These are phyloP conservation scores for Venturia oleaginea DNA, from an alignment of 2,329 filamentous ascomycete genomes.

Conservation along the genomic window DNA sequence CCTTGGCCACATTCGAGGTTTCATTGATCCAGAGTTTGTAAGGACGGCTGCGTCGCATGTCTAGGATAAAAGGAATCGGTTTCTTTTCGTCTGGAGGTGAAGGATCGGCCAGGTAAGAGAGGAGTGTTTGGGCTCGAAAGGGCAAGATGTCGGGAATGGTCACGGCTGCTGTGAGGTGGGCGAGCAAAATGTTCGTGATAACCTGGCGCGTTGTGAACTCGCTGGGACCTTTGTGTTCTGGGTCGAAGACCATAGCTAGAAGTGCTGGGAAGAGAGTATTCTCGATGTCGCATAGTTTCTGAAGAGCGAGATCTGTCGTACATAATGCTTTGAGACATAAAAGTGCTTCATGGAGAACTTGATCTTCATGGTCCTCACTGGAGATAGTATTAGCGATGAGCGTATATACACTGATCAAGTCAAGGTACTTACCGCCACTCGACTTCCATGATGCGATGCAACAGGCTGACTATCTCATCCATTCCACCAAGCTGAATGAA, in stretches of 20 bases:
- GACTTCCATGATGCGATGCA: conserved; percentile 87
- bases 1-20: conserved; percentile 84
- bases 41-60: conserved; percentile 78
- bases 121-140: conserved; percentile 60
- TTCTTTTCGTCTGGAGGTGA: conserved; percentile 64
- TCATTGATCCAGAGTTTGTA: conserved; percentile 95
- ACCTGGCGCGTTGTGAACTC: conserved; percentile 92
- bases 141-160: conserved; percentile 45
- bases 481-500: conserved; percentile 88
- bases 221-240: conserved; percentile 95
- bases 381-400: conserved; percentile 21
- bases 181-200: conserved; percentile 76
- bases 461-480: conserved; percentile 76
- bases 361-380: conserved; percentile 92
- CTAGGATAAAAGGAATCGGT: conserved; percentile 76
- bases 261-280: conserved; percentile 75
- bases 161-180: conserved; percentile 61
- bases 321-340: conserved; percentile 90
- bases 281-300: conserved; percentile 73
- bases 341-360: conserved; percentile 81
- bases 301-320: conserved; percentile 78
- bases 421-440: conserved; percentile 69
- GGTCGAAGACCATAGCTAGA: conserved; percentile 83
- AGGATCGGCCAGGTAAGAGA: conserved; percentile 73
- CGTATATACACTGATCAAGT: background rate